Evolutionary conservation across 2,329 filamentous ascomycete species (phyloP).

Genomic region (Aaosphaeria arxii): DNA sequence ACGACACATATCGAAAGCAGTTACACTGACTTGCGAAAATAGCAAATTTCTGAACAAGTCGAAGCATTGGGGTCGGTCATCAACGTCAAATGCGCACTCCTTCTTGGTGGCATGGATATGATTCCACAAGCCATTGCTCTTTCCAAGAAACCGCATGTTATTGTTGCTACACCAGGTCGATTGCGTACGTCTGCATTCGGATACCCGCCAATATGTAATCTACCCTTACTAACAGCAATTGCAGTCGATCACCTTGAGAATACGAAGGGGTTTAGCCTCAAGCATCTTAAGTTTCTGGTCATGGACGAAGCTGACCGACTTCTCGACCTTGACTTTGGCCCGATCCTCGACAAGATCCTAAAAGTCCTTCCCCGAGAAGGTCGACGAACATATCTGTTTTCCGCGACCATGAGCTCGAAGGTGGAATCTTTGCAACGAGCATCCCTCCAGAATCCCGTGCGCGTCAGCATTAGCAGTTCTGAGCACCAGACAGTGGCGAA

Average conservation of each 20-base stretch:
- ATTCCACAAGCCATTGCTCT: slow-evolving; percentile 86
- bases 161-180: slow-evolving; percentile 91
- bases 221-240: too few species aligned
- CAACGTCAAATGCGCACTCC: slow-evolving; percentile 77
- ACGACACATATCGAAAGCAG: too few species aligned
- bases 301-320: slow-evolving; percentile 94
- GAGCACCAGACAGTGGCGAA: slow-evolving; percentile 92
- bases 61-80: slow-evolving; percentile 86
- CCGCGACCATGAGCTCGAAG: slow-evolving; percentile 89
- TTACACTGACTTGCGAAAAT: too few species aligned
- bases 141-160: slow-evolving; percentile 91
- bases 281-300: slow-evolving; percentile 79
- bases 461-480: slow-evolving; percentile 75
- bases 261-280: slow-evolving; percentile 90
- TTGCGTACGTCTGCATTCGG: slow-evolving; percentile 37
- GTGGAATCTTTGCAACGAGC: slow-evolving; percentile 91
- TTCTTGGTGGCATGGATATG: slow-evolving; percentile 96
- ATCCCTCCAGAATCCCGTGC: slow-evolving; percentile 77
- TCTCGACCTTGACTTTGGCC: slow-evolving; percentile 91
- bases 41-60: slow-evolving; percentile 71
- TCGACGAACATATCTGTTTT: slow-evolving; percentile 75
- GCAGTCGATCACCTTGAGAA: slow-evolving; percentile 86
- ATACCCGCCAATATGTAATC: too few species aligned
- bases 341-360: slow-evolving; percentile 87
- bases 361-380: slow-evolving; percentile 68